Base-by-base conservation (phyloP, 352 stramenopile genomes). In the Pythium oligandrum region DNA sequence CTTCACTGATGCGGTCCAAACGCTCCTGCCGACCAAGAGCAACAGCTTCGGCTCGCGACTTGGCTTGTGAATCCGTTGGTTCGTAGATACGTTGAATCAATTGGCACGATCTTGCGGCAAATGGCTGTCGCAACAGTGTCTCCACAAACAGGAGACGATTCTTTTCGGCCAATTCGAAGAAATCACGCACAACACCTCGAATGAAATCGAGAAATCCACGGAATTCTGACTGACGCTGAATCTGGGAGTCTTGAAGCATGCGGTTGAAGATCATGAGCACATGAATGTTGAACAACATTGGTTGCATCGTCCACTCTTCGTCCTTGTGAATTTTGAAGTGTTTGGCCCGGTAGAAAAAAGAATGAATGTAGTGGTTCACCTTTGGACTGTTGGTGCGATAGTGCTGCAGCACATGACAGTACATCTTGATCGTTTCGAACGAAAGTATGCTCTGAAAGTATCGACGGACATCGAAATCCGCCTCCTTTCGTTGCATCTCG, bases 291-390 rank as follows among this genome's bases (percentile, higher is more conserved):
- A 87, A 95, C 2, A 95, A 62, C 59, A 95, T 85, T 26, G 85
- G 85, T 40, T 95, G 81, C 78, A 91, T 85, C 12, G 84, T 93
- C 70, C 73, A 88, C 17, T 87, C 63, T 31, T 93, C 75, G 48
- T 84, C 71, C 48, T 76, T 63, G 38, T 81, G 69, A 58, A 94
- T 82, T 53, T 81, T 66, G 55, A 94, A 94, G 53, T 90, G 72
- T 42, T 89, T 90, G 32, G 74, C 78, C 12, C 83, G 83, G 48
- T 93, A 93, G 46, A 95, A 88, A 50, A 93, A 93, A 30, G 83
- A 88, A 66, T 93, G 81, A 30, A 95, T 78, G 75, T 90, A 95
- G 60, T 95, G 85, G 48, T 95, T 95, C 56, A 95, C 78, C 61
- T 90, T 90, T 39, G 74, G 48, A 38, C 51, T 81, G 56, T 95